Base-by-base conservation (phyloP, 441 rosid species). In the Eutrema salsugineum region DNA sequence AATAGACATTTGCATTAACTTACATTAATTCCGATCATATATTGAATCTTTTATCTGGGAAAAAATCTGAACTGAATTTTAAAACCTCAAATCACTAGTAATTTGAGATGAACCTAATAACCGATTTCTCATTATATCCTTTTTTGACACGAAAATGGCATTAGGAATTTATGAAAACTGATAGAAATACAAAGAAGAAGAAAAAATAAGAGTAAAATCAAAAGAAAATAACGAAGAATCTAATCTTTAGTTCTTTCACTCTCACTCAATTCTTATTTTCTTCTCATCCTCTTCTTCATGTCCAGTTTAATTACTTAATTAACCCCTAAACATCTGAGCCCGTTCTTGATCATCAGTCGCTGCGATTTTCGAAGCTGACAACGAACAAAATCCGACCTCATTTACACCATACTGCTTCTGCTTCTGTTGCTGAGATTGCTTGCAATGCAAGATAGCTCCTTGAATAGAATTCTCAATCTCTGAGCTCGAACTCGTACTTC, bases 401-500 rank as follows among this genome's bases (percentile, higher is more conserved):
- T 75, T 70, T 10, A 69, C 66, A 48, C 66, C 67, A 65, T 77
- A 87, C 70, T 82, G 79, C 20, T 89, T 63, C 38, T 70, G 78
- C 60, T 79, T 77, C 61, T 74, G 71, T 78, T 84, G 79, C 69
- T 84, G 88, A 63, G 98, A 93, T 76, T 75, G 85, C 64, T 89
- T 93, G 86, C 98, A 95, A 72, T 93, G 90, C 72, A 94, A 96
- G 78, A 95, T 91, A 53, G 99, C 99, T 73, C 89, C 98, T 24
- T 91, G 92, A 10, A 95, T 83, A 44, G 92, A 84, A 53, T 75
- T 86, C 67, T 91, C 99, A 14, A 80, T 68, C 70, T 89, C 99
- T 6, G 85, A 78, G 77, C 79, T 82, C 80, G 75, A 79, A 62
- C 93, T 87, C 72, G 77, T 82, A 64, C 93, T 83, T 77, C 90